These are phyloP conservation scores for Sporobolomyces roseus DNA, from an alignment of 768 basidiomycete genomes.

Conservation along the genomic window DNA sequence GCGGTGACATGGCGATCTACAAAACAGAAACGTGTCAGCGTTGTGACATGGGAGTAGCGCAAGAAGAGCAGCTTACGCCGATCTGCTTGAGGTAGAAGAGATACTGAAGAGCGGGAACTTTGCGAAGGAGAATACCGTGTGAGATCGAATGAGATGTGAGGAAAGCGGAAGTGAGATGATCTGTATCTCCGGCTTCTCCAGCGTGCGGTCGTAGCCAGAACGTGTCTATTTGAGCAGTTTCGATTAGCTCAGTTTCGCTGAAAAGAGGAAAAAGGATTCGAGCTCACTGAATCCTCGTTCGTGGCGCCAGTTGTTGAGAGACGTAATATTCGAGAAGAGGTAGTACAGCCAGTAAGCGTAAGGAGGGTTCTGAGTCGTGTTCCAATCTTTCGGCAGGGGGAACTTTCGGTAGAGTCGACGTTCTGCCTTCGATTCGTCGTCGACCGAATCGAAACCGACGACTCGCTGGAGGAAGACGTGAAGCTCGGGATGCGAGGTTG, in stretches of 20 bases:
- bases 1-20: slow-evolving; percentile 90
- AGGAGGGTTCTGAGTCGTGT: slow-evolving; percentile 68
- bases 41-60: not conserved
- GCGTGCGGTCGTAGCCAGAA: slow-evolving; percentile 95
- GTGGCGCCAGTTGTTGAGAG: slow-evolving; percentile 87
- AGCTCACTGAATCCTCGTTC: slow-evolving; percentile 82
- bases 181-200: slow-evolving; percentile 96
- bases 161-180: slow-evolving; percentile 94
- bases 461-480: slow-evolving; percentile 94
- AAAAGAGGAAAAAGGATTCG: not conserved
- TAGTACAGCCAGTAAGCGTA: slow-evolving; percentile 73
- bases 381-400: slow-evolving; percentile 70
- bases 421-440: slow-evolving; percentile 94
- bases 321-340: slow-evolving; percentile 94
- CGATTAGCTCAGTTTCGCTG: too few relatives aligned
- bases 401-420: slow-evolving; percentile 74
- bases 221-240: slow-evolving; percentile 64
- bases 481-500: slow-evolving; percentile 81
- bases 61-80: slow-evolving; percentile 14
- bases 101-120: slow-evolving; percentile 95
- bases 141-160: slow-evolving; percentile 96
- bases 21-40: not conserved
- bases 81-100: slow-evolving; percentile 98
- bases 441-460: slow-evolving; percentile 95
- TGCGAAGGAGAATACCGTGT: slow-evolving; percentile 95